phyloP scores from a whole-genome alignment of 2,329 filamentous ascomycete genomes.

The Ascomycota sp. region DNA sequence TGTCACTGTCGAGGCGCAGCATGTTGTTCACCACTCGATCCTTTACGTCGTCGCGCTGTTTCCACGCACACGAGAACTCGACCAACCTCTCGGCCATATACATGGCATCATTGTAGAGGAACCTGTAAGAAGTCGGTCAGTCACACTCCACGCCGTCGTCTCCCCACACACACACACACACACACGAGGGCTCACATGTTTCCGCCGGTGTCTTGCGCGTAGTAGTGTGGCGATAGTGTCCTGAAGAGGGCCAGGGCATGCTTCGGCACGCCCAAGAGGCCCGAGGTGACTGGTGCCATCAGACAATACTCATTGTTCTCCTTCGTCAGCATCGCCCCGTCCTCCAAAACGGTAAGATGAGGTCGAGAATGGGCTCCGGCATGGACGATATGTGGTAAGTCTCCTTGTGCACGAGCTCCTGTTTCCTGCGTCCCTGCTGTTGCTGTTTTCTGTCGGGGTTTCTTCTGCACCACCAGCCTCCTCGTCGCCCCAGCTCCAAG shows the following conservation, averaged over 20 bases:
- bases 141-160: background rate
- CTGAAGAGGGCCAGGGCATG: constrained; percentile 61
- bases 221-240: constrained; percentile 56
- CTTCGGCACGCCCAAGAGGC: constrained; percentile 51
- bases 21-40: constrained; percentile 28
- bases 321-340: constrained; percentile 38
- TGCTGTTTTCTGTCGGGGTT: constrained; percentile 5
- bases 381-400: constrained; percentile 77
- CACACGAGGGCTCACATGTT: constrained; percentile 44
- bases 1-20: constrained; percentile 38
- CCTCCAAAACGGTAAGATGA: constrained; percentile 41
- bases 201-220: constrained; percentile 38
- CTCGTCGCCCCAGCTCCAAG: constrained; percentile 74
- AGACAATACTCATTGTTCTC: constrained; percentile 30
- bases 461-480: constrained; percentile 16
- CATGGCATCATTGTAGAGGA: constrained; percentile 45
- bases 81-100: constrained; percentile 38
- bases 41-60: constrained; percentile 28
- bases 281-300: constrained; percentile 46
- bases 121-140: constrained; percentile 20
- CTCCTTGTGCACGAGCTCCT: constrained; percentile 63
- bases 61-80: constrained; percentile 29
- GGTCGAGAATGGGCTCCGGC: constrained; percentile 54
- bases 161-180: too few species aligned
- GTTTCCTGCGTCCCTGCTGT: constrained; percentile 13